A percentile compares a stretch with the other conserved stretches of the same genome.
Evolutionary conservation across 345 rosid species (phyloP).

Genomic region (Aurinia saxatilis): DNA sequence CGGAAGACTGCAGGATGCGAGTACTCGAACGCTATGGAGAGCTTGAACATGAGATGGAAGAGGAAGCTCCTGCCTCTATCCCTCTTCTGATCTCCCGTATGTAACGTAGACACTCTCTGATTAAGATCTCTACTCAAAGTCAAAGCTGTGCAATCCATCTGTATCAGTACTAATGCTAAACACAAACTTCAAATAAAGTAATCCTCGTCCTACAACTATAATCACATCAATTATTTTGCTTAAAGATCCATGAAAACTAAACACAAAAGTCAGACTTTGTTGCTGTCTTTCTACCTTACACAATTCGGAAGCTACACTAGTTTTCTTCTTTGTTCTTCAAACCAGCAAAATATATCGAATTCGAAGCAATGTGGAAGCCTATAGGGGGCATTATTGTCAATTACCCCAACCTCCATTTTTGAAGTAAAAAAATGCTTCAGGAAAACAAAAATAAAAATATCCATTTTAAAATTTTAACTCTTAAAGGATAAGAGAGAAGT

Average conservation of each 20-base stretch:
- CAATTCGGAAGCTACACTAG: background rate
- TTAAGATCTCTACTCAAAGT: background rate
- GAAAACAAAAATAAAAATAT: background rate
- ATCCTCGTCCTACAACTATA: background rate
- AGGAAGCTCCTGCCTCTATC: slow-evolving; percentile 55
- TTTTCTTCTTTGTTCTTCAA: background rate
- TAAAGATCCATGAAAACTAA: background rate
- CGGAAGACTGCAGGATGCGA: slow-evolving; percentile 93
- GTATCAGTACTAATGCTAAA: background rate
- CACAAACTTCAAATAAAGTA: background rate
- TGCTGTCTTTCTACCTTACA: background rate
- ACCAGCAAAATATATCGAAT: too few relatives aligned
- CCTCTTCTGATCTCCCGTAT: slow-evolving; percentile 85
- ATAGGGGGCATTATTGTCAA: background rate
- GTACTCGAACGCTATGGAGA: slow-evolving; percentile 87
- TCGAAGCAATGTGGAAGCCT: background rate
- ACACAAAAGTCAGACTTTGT: background rate
- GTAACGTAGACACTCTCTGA: slow-evolving; percentile 25
- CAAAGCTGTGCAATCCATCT: background rate
- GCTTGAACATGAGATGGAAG: slow-evolving; percentile 64
- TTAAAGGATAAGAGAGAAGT: slow-evolving; percentile 15
- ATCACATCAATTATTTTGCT: background rate
- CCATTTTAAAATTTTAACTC: slow-evolving; percentile 1
- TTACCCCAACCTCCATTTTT: background rate
- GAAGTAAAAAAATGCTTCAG: background rate